Percentiles rank a stretch among this genome's conserved stretches.
Conservation (phyloP, 345 rosid genomes). For the Citrus inodora region DNA sequence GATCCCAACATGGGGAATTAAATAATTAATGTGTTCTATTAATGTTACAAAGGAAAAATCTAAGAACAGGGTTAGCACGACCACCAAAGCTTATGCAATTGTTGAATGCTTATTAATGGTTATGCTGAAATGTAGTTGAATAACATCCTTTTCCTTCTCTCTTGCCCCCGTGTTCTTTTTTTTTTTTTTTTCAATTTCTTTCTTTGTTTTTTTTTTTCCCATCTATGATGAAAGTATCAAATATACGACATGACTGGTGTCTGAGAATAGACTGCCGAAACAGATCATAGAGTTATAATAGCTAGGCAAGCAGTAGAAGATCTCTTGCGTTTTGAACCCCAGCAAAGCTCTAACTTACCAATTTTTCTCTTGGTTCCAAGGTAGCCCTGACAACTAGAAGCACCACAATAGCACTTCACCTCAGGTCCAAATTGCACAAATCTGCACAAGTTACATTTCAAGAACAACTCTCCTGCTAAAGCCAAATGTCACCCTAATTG, state of each 20-base stretch:
- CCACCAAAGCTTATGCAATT: too few relatives aligned
- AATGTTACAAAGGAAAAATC: not conserved
- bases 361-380: slow-evolving; percentile 76
- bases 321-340: slow-evolving; percentile 94
- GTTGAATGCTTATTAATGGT: not conserved
- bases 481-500: not conserved
- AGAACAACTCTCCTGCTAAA: not conserved
- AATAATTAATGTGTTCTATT: not conserved
- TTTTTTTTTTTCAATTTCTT: not conserved
- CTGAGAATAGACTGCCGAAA: not conserved
- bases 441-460: slow-evolving; percentile 53
- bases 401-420: slow-evolving; percentile 82
- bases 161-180: not conserved
- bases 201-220: not conserved
- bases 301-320: slow-evolving; percentile 41
- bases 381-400: slow-evolving; percentile 70
- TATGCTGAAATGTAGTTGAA: not conserved
- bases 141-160: not conserved
- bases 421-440: slow-evolving; percentile 94
- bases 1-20: slow-evolving; percentile 1
- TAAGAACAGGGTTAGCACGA: not conserved
- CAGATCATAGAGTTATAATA: slow-evolving; percentile 26
- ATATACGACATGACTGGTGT: slow-evolving; percentile 10
- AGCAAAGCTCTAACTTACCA: slow-evolving; percentile 43
- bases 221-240: not conserved